Percentiles rank a stretch among this genome's conserved stretches.
phyloP scores from a whole-genome alignment of 345 rosid genomes.

The Pugionium cornutum region DNA sequence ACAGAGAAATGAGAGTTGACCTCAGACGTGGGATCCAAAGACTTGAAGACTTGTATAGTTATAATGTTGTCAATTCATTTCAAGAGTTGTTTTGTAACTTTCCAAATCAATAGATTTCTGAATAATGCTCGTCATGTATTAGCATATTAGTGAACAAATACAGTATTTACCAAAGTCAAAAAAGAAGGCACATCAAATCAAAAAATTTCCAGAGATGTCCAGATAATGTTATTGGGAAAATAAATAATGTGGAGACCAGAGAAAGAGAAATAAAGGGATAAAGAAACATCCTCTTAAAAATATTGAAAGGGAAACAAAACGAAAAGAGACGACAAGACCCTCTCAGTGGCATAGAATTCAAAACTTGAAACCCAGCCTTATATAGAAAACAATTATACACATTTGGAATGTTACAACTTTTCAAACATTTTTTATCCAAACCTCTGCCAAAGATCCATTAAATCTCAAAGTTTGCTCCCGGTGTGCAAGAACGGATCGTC shows the following conservation, averaged over 20 bases:
- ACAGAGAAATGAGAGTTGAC: neutral
- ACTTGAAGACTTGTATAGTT: slow-evolving; percentile 33
- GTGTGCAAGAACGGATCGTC: slow-evolving; percentile 17
- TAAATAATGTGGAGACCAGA: slow-evolving; percentile 8
- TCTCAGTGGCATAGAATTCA: slow-evolving; percentile 27
- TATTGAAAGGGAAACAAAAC: slow-evolving; percentile 13
- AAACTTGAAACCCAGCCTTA: slow-evolving; percentile 38
- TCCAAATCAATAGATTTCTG: slow-evolving; percentile 22
- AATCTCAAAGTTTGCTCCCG: slow-evolving; percentile 24
- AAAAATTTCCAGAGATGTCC: slow-evolving; percentile 27
- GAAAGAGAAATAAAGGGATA: neutral
- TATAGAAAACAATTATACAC: slow-evolving; percentile 42
- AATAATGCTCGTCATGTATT: neutral
- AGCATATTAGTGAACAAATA: neutral
- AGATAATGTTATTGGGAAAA: slow-evolving; percentile 8
- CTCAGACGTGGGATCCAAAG: neutral
- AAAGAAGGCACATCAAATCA: slow-evolving; percentile 9
- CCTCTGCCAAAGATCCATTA: slow-evolving; percentile 20
- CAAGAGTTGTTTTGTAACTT: slow-evolving; percentile 6
- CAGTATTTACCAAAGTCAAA: neutral
- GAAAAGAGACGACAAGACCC: slow-evolving; percentile 5
- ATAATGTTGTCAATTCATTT: slow-evolving; percentile 28
- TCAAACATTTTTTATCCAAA: slow-evolving; percentile 29
- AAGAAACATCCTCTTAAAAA: slow-evolving; percentile 16
- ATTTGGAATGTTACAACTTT: slow-evolving; percentile 40